Base-by-base conservation (phyloP, 192 early-diverging fungal genomes). In the Entophlyctis helioformis region DNA sequence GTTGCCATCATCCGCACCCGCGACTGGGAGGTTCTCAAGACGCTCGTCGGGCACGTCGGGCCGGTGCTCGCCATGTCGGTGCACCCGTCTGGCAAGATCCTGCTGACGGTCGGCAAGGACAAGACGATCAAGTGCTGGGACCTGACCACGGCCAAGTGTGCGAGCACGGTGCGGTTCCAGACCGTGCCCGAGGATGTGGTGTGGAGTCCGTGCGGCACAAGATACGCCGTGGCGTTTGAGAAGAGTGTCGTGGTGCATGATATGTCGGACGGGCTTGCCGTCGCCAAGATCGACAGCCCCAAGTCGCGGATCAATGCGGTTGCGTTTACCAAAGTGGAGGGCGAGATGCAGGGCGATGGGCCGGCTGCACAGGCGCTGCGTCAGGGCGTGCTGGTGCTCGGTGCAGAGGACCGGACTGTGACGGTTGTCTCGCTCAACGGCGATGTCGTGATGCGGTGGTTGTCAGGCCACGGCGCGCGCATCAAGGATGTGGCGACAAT, bases 21-120 rank as follows among this genome's bases (percentile, higher is more conserved):
- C 55, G 96, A 97, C 64, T 99, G 96, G 96, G 92, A 96, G 57
- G 78, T 76, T 40, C 74, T 99, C 49, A 91, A 86, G 60, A 82
- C 74, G 31, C 69, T 97, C 39, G 84, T 81, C 33, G 73, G 68
- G 11, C 50, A 64, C 55, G 81, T 78, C 39, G 78, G 75, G 9
- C 64, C 72, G 19, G 70, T 98, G 15, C 80, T 79, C 60, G 78
- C 72, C 28, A 67, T 97, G 24, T 87, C 85, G 1, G 75, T 95
- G 28, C 96, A 99, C 65, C 92, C 94, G n/a, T 72, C 83, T 8
- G 96, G 96, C 15, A 94, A 89, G 51, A 74, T 99, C 41, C 84
- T 93, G 8, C 59, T 96, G 46, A 84, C 82, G 12, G 90, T 97
- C 16, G 57, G 57, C 1, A 56, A 51, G 39, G 72, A 75, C 42